These are phyloP conservation scores for Colletotrichum sp. DNA, from an alignment of 2,329 filamentous ascomycete genomes.

Conservation along the genomic window DNA sequence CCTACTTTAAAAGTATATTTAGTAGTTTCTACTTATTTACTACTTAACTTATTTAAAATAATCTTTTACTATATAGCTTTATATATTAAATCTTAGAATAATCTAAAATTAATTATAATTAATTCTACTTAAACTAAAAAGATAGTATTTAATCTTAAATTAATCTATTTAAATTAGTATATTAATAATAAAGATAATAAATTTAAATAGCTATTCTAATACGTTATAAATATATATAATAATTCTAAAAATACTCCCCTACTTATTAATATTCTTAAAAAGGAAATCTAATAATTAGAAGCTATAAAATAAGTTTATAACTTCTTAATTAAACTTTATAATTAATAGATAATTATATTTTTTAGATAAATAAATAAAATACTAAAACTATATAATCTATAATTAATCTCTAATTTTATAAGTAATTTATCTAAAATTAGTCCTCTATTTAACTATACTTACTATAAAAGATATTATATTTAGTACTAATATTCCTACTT, in stretches of 20 bases:
- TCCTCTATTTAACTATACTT: neutral
- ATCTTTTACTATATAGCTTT: neutral
- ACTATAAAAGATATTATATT: neutral
- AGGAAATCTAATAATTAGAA: neutral
- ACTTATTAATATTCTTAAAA: neutral
- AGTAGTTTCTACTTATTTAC: neutral
- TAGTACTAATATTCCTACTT: neutral
- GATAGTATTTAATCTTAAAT: neutral
- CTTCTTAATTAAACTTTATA: neutral
- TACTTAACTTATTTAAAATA: neutral
- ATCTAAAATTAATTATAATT: neutral
- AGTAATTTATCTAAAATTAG: neutral
- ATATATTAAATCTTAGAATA: neutral
- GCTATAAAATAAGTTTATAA: neutral
- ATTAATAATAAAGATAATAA: neutral
- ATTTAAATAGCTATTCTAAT: neutral
- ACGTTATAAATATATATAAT: neutral
- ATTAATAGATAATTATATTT: neutral
- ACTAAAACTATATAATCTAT: neutral
- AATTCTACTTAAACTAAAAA: neutral
- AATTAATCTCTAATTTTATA: neutral
- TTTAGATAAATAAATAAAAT: neutral
- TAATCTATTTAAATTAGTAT: neutral
- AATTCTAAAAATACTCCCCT: neutral
- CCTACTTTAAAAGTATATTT: neutral